Evolutionary conservation across 257 asterid species (phyloP), one percentile per base, ranked within the genome.

Genomic region (Leptodermis oblonga): DNA sequence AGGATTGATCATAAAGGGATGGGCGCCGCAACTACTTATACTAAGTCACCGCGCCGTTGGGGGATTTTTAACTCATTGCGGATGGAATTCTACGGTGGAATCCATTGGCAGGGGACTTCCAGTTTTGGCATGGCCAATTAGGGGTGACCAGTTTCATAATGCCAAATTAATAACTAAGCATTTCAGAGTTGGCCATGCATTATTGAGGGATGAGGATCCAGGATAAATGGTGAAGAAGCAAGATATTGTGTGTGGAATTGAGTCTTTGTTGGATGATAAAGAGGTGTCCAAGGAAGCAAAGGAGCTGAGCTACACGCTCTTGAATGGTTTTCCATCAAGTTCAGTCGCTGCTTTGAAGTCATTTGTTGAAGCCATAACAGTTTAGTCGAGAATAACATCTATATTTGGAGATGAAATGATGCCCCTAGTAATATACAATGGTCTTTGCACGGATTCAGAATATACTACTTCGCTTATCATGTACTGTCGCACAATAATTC

Each of bases 21-120:
- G 95, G 97, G 97, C 92, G 1, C 97, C 96, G 1, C 96, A 88
- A 65, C 45, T 86, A 3, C 58, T 79, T 61, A 86, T 88, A 37
- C 66, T 90, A 25, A 84, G 89, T 62, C 96, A 90, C 54, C 81
- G 85, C 0, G 78, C 96, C 1, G 70, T 82, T 0, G 89, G 96
- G 2, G 92, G 96, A 7, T 90, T 87, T 25, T 0, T 90, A 30
- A 83, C 92, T 23, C 95, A 90, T 43, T 90, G 92, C 30, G 95
- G 97, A 7, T 88, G 96, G 92, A 90, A 86, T 74, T 90, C 97
- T 2, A 82, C 87, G 0, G 71, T 82, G 39, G 95, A 90, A 74
- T 86, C 92, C 0, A 77, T 86, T 3, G 96, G 89, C 23, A 76
- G 78, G 6, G 95, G 93, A 18, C 58, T 83, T 3, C 90, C 96